Evolutionary conservation across 768 basidiomycete genomes (phyloP).

Genomic region (Rhodotorula babjevae): DNA sequence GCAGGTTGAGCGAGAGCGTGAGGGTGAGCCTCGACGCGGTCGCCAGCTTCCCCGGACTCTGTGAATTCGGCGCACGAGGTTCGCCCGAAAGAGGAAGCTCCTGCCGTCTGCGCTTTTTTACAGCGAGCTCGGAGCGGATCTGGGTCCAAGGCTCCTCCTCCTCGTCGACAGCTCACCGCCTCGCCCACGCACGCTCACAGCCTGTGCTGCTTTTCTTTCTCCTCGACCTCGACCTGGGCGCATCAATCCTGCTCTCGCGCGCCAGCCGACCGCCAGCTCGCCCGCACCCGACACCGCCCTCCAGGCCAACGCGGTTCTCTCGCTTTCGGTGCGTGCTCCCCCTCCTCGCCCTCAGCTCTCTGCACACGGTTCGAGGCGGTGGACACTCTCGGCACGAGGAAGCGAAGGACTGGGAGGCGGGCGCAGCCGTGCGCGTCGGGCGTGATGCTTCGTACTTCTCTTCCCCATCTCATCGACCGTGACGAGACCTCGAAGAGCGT

Average conservation of each 20-base stretch:
- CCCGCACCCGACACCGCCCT: neutral
- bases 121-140: neutral
- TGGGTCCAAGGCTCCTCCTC: neutral
- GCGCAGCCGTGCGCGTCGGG: neutral
- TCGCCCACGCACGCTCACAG: too few relatives aligned
- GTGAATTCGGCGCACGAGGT: neutral
- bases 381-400: neutral
- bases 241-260: neutral
- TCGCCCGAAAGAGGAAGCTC: too few relatives aligned
- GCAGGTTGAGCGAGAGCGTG: too few relatives aligned
- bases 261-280: neutral
- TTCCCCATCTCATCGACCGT: slow-evolving; percentile 39
- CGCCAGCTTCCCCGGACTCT: neutral
- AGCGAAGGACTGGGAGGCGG: too few relatives aligned
- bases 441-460: slow-evolving; percentile 33
- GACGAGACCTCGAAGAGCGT: slow-evolving; percentile 37
- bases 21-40: too few relatives aligned
- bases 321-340: neutral
- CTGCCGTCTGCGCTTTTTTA: neutral
- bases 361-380: neutral
- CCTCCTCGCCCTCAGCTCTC: neutral
- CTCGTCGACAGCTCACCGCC: too few relatives aligned
- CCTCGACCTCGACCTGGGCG: neutral
- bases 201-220: neutral
- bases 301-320: too few relatives aligned